Evolutionary conservation across 768 basidiomycete species (phyloP), one percentile per base, ranked within the genome.

Genomic region (Boletus rubroflammeus): DNA sequence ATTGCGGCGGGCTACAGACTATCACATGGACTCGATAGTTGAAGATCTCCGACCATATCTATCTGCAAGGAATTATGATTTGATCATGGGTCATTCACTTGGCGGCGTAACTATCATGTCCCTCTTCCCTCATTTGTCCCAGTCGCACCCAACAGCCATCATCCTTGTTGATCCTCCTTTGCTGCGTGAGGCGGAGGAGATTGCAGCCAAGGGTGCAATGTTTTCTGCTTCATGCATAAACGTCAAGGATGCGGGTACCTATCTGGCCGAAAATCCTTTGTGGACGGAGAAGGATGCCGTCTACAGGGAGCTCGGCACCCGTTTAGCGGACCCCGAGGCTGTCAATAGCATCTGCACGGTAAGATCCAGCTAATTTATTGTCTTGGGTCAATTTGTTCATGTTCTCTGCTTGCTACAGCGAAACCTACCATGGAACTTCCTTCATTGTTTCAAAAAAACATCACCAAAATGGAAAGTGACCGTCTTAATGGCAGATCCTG

Each of bases 61-160:
- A 17, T 39, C 44, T 35, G 28, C 44, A 6, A 45, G 44, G 29
- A 34, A 47, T 25, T 25, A 55, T 32, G 63, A 65, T 25, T 26
- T 65, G 50, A 52, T 62, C 54, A 50, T 64, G 2, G 62, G 56
- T 29, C 63, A 56, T 39, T 65, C 57, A 8, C 51, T 64, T 11
- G 63, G 63, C 31, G 54, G 46, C 32, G 21, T 56, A n/a, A 50
- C 61, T 3, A 11, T 26, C n/a, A 35, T 56, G 49, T 54, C 55
- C 29, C 59, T 64, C 53, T 50, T 63, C 47, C 49, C 44, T 31
- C 31, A 23, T 17, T 6, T 47, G 14, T 34, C 46, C 21, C 31
- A 23, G 46, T 23, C 32, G 15, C 32, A 47, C 21, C 46, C 32
- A 17, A 47, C 46, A 7, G 46, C 46, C 23, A 35, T 47, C 3